phyloP scores from a whole-genome alignment of 148 eudicot species.

The Hydrangea macrophylla region DNA sequence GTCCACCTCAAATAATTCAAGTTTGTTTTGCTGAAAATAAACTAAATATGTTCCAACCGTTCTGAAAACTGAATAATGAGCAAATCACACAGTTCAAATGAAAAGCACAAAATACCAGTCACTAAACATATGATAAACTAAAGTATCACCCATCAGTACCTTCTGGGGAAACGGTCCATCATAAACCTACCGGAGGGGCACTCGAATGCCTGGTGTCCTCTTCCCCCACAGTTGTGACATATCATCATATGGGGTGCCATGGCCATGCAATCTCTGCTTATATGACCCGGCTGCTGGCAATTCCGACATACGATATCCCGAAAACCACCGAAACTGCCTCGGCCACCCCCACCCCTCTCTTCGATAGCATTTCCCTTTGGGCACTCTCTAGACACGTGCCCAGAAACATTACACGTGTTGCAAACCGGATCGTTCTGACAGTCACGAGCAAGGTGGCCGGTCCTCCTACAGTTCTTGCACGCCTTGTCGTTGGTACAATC shows the following conservation, averaged over 20 bases:
- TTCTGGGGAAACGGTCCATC: slow-evolving; percentile 74
- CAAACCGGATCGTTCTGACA: slow-evolving; percentile 77
- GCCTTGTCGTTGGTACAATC: slow-evolving; percentile 96
- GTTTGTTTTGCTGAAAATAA: no score
- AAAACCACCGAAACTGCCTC: slow-evolving; percentile 52
- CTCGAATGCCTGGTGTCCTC: slow-evolving; percentile 79
- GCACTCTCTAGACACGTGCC: slow-evolving; percentile 79
- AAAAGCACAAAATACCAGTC: neutral
- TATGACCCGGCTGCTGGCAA: slow-evolving; percentile 88
- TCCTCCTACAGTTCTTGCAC: slow-evolving; percentile 91
- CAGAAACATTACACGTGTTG: slow-evolving; percentile 77
- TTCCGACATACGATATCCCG: slow-evolving; percentile 65
- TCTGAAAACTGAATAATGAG: no score
- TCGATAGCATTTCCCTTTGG: slow-evolving; percentile 47
- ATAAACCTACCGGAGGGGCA: slow-evolving; percentile 78
- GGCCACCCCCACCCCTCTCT: slow-evolving; percentile 45
- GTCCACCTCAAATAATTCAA: no score
- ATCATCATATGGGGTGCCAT: slow-evolving; percentile 53
- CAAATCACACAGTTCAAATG: no score
- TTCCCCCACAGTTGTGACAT: slow-evolving; percentile 95
- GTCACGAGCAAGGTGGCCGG: slow-evolving; percentile 80
- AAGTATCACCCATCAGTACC: slow-evolving; percentile 47
- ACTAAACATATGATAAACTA: neutral
- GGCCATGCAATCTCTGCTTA: slow-evolving; percentile 84
- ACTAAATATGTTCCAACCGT: no score